phyloP scores from a whole-genome alignment of 23 red algal genomes.

The Chondrus crispus region DNA sequence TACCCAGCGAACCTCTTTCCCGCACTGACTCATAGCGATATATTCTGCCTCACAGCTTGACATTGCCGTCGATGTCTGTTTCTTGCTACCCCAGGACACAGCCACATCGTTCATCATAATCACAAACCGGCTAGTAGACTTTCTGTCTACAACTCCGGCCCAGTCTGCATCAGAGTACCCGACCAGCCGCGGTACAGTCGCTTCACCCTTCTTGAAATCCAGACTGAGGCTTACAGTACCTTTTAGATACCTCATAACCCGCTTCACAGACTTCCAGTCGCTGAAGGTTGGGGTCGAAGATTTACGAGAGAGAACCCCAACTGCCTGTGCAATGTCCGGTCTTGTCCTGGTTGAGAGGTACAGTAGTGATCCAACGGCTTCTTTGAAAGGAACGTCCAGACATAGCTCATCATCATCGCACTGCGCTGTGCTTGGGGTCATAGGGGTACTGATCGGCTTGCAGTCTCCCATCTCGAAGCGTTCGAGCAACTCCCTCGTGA shows the following conservation, averaged over 20 bases:
- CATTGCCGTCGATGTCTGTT: neutral
- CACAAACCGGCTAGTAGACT: neutral
- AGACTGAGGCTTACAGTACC: too few relatives aligned
- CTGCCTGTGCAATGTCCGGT: too few relatives aligned
- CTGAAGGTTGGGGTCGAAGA: too few relatives aligned
- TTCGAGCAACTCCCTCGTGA: neutral
- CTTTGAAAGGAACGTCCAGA: neutral
- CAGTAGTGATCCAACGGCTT: neutral
- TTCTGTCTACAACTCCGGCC: neutral
- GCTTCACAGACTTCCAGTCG: too few relatives aligned
- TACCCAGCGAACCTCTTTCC: neutral
- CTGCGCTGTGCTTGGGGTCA: neutral
- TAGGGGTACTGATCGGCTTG: neutral
- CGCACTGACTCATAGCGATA: neutral
- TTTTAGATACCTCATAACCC: too few relatives aligned
- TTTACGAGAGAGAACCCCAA: too few relatives aligned
- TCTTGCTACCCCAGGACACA: neutral
- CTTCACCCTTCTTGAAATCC: too few relatives aligned
- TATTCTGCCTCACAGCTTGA: neutral
- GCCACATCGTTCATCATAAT: neutral
- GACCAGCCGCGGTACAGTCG: too few relatives aligned
- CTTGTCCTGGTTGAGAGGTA: neutral
- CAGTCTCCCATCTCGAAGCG: neutral
- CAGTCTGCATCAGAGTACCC: constrained; percentile 3
- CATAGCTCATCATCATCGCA: too few relatives aligned